Conservation (phyloP, 1,139 yeast genomes). For the Debaryomycetaceae sp. region DNA sequence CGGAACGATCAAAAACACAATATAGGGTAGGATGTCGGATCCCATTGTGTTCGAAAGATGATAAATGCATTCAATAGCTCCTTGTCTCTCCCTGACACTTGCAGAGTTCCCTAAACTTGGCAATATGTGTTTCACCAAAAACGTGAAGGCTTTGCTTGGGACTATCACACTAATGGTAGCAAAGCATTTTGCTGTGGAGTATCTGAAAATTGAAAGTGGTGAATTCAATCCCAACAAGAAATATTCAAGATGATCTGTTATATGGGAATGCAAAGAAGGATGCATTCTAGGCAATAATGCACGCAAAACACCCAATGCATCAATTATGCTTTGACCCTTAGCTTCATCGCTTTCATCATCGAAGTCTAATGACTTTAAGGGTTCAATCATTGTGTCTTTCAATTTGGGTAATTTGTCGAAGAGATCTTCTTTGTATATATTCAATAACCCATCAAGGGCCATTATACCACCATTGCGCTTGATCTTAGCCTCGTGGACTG, state of each 20-base stretch:
- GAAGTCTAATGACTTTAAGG: constrained; percentile 44
- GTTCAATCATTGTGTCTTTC: constrained; percentile 62
- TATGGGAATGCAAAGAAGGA: constrained; percentile 42
- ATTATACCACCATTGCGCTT: constrained; percentile 82
- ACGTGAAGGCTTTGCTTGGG: constrained; percentile 74
- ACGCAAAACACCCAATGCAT: constrained; percentile 77
- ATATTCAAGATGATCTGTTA: constrained; percentile 45
- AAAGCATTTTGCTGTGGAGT: constrained; percentile 86
- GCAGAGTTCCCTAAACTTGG: constrained; percentile 83
- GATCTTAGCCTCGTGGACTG: constrained; percentile 68
- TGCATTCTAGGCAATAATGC: constrained; percentile 69
- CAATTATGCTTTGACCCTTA: constrained; percentile 79
- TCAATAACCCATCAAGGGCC: constrained; percentile 58
- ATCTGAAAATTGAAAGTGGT: constrained; percentile 74
- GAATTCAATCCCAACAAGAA: constrained; percentile 66
- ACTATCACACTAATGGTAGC: constrained; percentile 76
- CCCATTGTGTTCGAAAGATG: constrained; percentile 88
- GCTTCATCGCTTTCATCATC: constrained; percentile 42
- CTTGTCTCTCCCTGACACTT: constrained; percentile 78
- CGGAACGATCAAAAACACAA: constrained; percentile 93
- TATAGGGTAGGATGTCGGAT: constrained; percentile 83
- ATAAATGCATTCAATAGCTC: constrained; percentile 88
- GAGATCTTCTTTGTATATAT: constrained; percentile 49
- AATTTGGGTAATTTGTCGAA: constrained; percentile 69
- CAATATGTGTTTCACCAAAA: constrained; percentile 69